Evolutionary conservation across 192 early-diverging fungal species (phyloP), one percentile per base, ranked within the genome.

Genomic region (Coemansia guatemalensis): DNA sequence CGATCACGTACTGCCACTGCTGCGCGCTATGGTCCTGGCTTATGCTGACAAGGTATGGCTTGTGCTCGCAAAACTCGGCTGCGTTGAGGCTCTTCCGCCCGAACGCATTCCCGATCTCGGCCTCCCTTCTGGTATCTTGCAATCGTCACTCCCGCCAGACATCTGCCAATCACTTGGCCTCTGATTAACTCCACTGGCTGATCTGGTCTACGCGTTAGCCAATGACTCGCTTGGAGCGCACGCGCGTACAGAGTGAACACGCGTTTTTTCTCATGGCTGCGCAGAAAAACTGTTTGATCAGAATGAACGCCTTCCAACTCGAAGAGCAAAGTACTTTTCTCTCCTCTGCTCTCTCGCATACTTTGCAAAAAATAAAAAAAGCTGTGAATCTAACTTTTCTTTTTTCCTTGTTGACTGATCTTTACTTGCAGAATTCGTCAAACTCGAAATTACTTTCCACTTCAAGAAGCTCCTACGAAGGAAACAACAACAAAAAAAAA

Each of bases 21-120:
- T 79, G 2, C 60, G n/a, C 18, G 23, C 50, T 4, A 73, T 79
- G 76, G 60, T 60, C 18, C 76, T 69, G 17, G 59, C 52, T 17
- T 73, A 79, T 56, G 76, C 67, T 4, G 76, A 79, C 48, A 73
- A 73, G 47, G 44, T 73, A 2, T 79, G 76, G 76, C 71, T 79
- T 11, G 53, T 78, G 20, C 29, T 73, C 41, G 66, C 75, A 6
- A 69, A 69, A 30, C 67, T 67, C 26, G 70, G 69, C 1, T 39
- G 44, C 18, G 18, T 33, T 0, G 41, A 11, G 2, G 26, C 8
- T 5, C 4, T 60, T 17, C 21, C 25, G 4, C 59, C 65, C 3
- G 48, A 41, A 1, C 21, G 24, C 11, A 60, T 74, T 23, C 71
- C 66, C 0, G 35, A 64, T 39, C 39, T 74, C 48, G 67, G 65